Evolutionary conservation across 2,329 filamentous ascomycete genomes (phyloP).

Genomic region (Lachnellula cervina): DNA sequence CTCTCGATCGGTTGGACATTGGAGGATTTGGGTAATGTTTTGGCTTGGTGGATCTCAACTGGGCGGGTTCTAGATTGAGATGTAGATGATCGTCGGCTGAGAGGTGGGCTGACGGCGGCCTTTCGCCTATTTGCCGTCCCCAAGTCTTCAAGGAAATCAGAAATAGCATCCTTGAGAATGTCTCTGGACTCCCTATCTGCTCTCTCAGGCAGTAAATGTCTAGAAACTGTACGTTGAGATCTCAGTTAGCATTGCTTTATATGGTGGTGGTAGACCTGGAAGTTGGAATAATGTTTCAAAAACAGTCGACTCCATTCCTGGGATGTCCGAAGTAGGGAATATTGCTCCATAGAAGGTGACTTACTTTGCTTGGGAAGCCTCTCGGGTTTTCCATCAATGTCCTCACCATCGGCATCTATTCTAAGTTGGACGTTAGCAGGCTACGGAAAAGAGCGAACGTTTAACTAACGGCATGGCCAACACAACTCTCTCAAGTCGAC

Average conservation of each 20-base stretch:
- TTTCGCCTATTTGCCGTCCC: conserved; percentile 40
- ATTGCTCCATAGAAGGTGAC: no score
- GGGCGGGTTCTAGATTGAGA: conserved; percentile 18
- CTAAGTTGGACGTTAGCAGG: no score
- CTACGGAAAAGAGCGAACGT: no score
- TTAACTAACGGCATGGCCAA: conserved; percentile 52
- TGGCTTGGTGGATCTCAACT: conserved; percentile 23
- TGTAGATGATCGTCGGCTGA: conserved; percentile 22
- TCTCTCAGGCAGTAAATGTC: conserved; percentile 62
- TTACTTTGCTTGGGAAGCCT: conserved; percentile 66
- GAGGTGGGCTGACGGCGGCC: conserved; percentile 24
- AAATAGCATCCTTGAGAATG: conserved; percentile 55
- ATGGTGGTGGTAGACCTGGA: no score
- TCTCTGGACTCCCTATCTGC: conserved; percentile 54
- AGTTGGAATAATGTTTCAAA: no score
- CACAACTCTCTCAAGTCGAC: conserved; percentile 64
- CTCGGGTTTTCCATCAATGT: conserved; percentile 61
- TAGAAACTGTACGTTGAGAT: conserved; percentile 43
- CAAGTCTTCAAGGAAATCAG: conserved; percentile 40
- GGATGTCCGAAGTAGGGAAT: no score
- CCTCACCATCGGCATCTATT: conserved; percentile 51
- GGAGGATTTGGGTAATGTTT: conserved; percentile 18
- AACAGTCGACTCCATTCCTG: no score
- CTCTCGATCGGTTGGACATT: conserved; percentile 31
- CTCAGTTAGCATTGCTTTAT: no score